A percentile compares a stretch with the other conserved stretches of the same genome.
Conservation (phyloP, 1,139 yeast species). For the Zhuliangozyma blackwelliae region DNA sequence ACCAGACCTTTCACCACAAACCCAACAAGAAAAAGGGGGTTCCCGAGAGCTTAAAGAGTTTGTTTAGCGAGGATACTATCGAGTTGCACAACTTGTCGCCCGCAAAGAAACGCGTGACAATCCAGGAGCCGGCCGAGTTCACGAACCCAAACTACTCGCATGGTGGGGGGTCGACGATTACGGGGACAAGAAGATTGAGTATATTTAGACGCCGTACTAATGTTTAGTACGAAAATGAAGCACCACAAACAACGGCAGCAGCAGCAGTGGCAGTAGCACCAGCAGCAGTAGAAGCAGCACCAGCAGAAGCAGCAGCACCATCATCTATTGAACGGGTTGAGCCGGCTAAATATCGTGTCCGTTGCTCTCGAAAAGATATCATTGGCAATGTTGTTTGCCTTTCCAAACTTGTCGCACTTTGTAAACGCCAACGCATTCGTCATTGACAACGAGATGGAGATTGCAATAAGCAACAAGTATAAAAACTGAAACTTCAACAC, state of each 20-base stretch:
- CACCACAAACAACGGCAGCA: not conserved
- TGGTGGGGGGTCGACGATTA: too few relatives aligned
- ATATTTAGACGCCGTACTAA: slow-evolving; percentile 5
- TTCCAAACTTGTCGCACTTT: slow-evolving; percentile 84
- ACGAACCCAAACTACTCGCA: too few relatives aligned
- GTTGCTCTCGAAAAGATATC: slow-evolving; percentile 49
- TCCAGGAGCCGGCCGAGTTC: slow-evolving; percentile 6
- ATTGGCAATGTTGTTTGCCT: slow-evolving; percentile 56
- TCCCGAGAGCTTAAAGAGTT: too few relatives aligned
- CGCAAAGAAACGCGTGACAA: slow-evolving; percentile 8
- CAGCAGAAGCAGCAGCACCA: too few relatives aligned
- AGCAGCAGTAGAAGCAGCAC: too few relatives aligned
- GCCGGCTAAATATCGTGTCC: slow-evolving; percentile 41
- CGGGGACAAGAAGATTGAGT: slow-evolving; percentile 6
- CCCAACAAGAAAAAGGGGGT: too few relatives aligned
- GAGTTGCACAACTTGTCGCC: not conserved
- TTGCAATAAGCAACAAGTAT: slow-evolving; percentile 59
- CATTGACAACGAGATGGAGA: slow-evolving; percentile 67
- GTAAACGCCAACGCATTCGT: slow-evolving; percentile 90
- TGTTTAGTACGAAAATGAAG: not conserved
- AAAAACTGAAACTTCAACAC: slow-evolving; percentile 72
- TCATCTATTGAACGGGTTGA: slow-evolving; percentile 38
- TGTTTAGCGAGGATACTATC: too few relatives aligned
- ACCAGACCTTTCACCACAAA: too few relatives aligned
- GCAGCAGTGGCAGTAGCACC: not conserved